Evolutionary conservation across 495 filamentous ascomycete genomes (phyloP), one percentile per base, ranked within the genome.

Genomic region (Durotheca rogersii): DNA sequence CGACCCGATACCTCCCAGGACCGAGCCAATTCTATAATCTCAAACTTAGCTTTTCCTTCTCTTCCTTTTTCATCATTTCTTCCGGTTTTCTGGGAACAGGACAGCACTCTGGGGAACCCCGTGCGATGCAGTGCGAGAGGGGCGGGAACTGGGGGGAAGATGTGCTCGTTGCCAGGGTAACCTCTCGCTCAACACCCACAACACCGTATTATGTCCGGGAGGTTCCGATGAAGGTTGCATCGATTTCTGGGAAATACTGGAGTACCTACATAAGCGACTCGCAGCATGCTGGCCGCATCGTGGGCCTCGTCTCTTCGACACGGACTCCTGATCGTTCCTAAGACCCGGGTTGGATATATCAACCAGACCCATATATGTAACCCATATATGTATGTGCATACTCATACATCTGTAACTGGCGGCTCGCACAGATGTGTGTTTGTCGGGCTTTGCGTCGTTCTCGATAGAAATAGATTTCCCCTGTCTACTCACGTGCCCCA

Each of bases 121-220:
- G n/a, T 52, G 47, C 46, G 50, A 47, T n/a, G 54, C 51, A 48
- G 54, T 47, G 47, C 27, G 38, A 11, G 7, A 47, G 15, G 33
- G n/a, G n/a, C n/a, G n/a, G n/a, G n/a, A n/a, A n/a, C n/a, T n/a
- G n/a, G n/a, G n/a, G n/a, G n/a, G n/a, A n/a, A n/a, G n/a, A n/a
- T n/a, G n/a, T n/a, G n/a, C 34, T 25, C 11, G 54, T 58, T 58
- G 54, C 29, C 43, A 48, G n/a, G 23, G 23, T 27, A 27, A 27
- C 23, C 23, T 27, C 23, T 9, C 9, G 9, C 23, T 4, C 9
- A 27, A 27, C 9, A 27, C 9, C 4, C 9, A 27, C 23, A 27
- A 27, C 9, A 27, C 23, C 4, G 9, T 27, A 27, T 27, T 27
- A 27, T 27, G 9, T 9, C 23, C 23, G 23, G 23, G 4, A 27